phyloP scores from a whole-genome alignment of 768 basidiomycete genomes.

The Amyloporia xantha region DNA sequence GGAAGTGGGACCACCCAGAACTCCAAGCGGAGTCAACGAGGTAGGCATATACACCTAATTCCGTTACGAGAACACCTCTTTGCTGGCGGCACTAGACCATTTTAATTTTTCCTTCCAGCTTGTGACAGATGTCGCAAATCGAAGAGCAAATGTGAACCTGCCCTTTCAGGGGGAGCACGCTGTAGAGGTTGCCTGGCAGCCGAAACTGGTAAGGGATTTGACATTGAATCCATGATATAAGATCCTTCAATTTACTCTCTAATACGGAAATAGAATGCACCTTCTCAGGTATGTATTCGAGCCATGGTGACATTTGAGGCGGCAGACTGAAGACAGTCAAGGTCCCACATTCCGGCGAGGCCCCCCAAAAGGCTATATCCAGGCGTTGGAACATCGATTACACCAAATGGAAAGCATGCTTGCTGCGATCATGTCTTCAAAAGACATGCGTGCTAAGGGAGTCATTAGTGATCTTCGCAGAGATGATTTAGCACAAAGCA shows the following conservation, averaged over 20 bases:
- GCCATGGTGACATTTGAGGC: constrained; percentile 35
- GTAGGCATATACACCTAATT: background rate
- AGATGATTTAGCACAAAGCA: constrained; percentile 72
- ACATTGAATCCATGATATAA: no score
- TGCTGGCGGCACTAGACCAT: background rate
- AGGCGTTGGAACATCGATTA: constrained; percentile 85
- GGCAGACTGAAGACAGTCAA: constrained; percentile 18
- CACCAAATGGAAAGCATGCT: constrained; percentile 88
- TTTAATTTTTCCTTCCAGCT: constrained; percentile 36
- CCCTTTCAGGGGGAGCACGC: constrained; percentile 60
- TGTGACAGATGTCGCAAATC: constrained; percentile 86
- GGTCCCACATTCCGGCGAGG: constrained; percentile 78
- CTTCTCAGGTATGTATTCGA: constrained; percentile 53
- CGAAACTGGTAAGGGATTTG: constrained; percentile 18
- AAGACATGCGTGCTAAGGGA: constrained; percentile 55
- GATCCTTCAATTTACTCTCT: no score
- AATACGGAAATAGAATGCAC: constrained; percentile 23
- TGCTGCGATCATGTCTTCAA: constrained; percentile 71
- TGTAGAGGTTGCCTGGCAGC: constrained; percentile 46
- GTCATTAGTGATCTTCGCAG: constrained; percentile 58
- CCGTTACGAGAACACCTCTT: no score
- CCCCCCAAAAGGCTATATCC: constrained; percentile 89
- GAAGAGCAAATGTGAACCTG: constrained; percentile 78
- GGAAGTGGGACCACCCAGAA: background rate
- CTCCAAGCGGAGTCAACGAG: background rate